Evolutionary conservation across 2,329 filamentous ascomycete genomes (phyloP).

Genomic region (Pseudocercospora pini-densiflorae): DNA sequence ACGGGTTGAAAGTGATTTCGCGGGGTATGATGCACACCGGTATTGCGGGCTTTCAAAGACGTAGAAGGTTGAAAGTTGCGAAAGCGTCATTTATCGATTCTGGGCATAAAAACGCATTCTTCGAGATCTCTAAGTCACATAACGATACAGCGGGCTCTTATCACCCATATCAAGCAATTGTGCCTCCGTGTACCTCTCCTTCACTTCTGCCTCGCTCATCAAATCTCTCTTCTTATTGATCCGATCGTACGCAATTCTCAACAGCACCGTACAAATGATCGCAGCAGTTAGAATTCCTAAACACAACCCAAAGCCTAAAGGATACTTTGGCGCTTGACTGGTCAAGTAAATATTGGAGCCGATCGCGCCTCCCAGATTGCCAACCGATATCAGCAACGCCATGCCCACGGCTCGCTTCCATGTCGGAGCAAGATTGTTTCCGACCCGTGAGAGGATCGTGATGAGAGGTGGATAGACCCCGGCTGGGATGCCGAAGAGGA

Average conservation of each 20-base stretch:
- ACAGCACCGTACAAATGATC: slow-evolving; percentile 31
- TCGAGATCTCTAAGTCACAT: slow-evolving; percentile 23
- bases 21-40: too few relatives aligned
- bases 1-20: too few relatives aligned
- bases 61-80: too few relatives aligned
- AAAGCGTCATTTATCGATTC: too few relatives aligned
- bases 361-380: slow-evolving; percentile 29
- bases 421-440: slow-evolving; percentile 58
- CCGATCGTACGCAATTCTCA: slow-evolving; percentile 6
- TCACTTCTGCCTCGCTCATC: slow-evolving; percentile 40
- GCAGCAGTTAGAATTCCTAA: slow-evolving; percentile 30
- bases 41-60: too few relatives aligned
- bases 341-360: slow-evolving; percentile 26
- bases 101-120: too few relatives aligned
- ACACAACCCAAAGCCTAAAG: slow-evolving; percentile 25
- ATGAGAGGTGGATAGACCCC: slow-evolving; percentile 41
- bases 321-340: slow-evolving; percentile 19
- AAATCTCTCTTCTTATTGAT: slow-evolving; percentile 41
- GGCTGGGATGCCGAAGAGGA: slow-evolving; percentile 58
- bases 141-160: slow-evolving; percentile 46
- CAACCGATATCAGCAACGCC: slow-evolving; percentile 18
- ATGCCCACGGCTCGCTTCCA: slow-evolving; percentile 34
- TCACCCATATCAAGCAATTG: slow-evolving; percentile 46
- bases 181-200: slow-evolving; percentile 41
- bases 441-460: slow-evolving; percentile 53